Evolutionary conservation across 2,329 filamentous ascomycete species (phyloP).

Genomic region (Magnaporthiopsis incrustans): DNA sequence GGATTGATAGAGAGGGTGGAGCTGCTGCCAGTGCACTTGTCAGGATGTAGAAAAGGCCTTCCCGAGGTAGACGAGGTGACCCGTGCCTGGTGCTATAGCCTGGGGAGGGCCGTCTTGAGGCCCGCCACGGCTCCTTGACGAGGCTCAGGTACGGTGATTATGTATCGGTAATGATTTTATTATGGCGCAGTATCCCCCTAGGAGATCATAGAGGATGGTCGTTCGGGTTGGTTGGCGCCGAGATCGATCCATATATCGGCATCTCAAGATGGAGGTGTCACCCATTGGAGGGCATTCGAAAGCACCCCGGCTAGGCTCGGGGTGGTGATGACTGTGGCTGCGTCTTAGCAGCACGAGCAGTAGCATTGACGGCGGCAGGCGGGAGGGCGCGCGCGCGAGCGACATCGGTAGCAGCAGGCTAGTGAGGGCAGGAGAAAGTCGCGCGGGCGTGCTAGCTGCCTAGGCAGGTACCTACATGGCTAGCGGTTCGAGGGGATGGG

Average conservation of each 20-base stretch:
- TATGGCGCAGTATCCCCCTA: background rate
- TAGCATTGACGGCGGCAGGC: slow-evolving; percentile 7
- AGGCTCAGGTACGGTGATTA: background rate
- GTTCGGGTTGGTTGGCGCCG: background rate
- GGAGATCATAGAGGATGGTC: background rate
- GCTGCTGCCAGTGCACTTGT: background rate
- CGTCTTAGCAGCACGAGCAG: slow-evolving; percentile 3
- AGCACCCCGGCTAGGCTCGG: background rate
- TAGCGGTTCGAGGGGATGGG: slow-evolving; percentile 2
- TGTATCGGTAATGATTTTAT: background rate
- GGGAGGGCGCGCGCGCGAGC: background rate
- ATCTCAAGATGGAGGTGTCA: background rate
- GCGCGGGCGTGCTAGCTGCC: background rate
- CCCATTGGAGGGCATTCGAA: background rate
- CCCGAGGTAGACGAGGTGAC: background rate
- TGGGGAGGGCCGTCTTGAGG: background rate
- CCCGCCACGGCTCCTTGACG: background rate
- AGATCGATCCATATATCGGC: background rate
- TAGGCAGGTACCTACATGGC: background rate
- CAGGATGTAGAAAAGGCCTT: background rate
- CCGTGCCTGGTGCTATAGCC: background rate
- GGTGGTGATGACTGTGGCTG: background rate
- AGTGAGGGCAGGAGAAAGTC: background rate
- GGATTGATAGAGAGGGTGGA: background rate
- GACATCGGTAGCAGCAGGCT: background rate